These are phyloP conservation scores for Funneliformis caledonium DNA, from an alignment of 371 early-diverging fungal genomes.

Conservation along the genomic window DNA sequence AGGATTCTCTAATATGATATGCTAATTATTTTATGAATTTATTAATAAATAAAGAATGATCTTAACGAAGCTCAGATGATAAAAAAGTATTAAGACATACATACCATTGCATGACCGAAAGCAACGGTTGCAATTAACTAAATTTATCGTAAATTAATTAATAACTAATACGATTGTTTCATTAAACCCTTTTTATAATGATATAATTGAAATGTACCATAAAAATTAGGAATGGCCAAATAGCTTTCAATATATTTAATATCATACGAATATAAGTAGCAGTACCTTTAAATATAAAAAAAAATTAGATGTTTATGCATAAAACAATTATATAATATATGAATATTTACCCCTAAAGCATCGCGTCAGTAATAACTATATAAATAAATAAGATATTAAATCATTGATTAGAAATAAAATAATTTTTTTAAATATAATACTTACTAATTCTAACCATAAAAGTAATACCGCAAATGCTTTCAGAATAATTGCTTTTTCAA, in stretches of 20 bases:
- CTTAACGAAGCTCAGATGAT: no score
- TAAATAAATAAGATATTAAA: no score
- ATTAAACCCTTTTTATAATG: not conserved
- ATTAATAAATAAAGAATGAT: no score
- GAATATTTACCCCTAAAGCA: no score
- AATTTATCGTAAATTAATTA: not conserved
- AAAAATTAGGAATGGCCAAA: slow-evolving; percentile 17
- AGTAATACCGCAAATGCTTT: not conserved
- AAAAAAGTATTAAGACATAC: no score
- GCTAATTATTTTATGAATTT: no score
- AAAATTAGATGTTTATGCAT: no score
- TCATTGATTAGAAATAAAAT: no score
- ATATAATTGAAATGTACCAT: not conserved
- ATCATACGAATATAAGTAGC: slow-evolving; percentile 15
- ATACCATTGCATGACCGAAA: slow-evolving; percentile 6
- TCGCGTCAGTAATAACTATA: no score
- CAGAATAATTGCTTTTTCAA: not conserved
- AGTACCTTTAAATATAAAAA: not conserved
- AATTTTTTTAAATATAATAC: not conserved
- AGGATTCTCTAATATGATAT: no score
- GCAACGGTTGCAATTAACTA: not conserved
- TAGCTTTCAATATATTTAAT: not conserved
- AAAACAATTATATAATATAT: no score
- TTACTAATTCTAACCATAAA: slow-evolving; percentile 19
- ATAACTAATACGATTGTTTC: not conserved